A percentile compares a stretch with the other conserved stretches of the same genome.
These are phyloP conservation scores for Aureobasidium sp. DNA, from an alignment of 2,329 filamentous ascomycete genomes.

Conservation along the genomic window DNA sequence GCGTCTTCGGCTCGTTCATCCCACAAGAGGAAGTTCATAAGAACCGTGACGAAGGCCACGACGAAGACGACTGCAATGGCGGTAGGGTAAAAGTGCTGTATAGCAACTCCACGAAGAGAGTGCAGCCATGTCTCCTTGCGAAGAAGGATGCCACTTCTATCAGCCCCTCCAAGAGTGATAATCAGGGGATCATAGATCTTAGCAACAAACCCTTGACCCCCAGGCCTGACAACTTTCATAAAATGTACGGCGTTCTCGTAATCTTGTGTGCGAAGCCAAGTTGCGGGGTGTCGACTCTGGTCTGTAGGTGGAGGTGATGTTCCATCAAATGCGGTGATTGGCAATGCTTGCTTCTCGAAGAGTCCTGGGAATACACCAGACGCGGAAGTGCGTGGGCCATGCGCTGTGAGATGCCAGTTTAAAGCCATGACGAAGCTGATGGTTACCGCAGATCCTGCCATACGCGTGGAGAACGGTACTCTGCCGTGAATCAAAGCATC, in stretches of 20 bases:
- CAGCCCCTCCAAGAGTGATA: conserved; percentile 62
- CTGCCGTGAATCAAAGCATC: conserved; percentile 58
- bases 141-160: conserved; percentile 51
- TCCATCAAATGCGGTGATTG: conserved; percentile 14
- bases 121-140: conserved; percentile 47
- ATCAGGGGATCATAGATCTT: conserved; percentile 68
- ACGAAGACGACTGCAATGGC: conserved; percentile 56
- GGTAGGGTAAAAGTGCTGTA: conserved; percentile 65
- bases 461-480: conserved; percentile 61
- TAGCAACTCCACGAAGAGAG: conserved; percentile 40
- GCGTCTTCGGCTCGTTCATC: conserved; percentile 47
- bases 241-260: conserved; percentile 71
- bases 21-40: conserved; percentile 70
- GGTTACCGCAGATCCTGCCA: conserved; percentile 68
- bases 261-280: conserved; percentile 71
- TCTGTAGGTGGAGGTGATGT: conserved; percentile 56
- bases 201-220: conserved; percentile 64
- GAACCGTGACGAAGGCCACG: conserved; percentile 57
- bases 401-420: conserved; percentile 71
- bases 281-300: conserved; percentile 66
- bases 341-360: conserved; percentile 16
- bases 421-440: conserved; percentile 65
- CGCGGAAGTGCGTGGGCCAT: conserved; percentile 21
- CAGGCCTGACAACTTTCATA: conserved; percentile 67
- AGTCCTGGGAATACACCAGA: conserved; percentile 7